Evolutionary conservation across 2,329 filamentous ascomycete genomes (phyloP), one percentile per base, ranked within the genome.

Genomic region (Parastagonospora avenae): DNA sequence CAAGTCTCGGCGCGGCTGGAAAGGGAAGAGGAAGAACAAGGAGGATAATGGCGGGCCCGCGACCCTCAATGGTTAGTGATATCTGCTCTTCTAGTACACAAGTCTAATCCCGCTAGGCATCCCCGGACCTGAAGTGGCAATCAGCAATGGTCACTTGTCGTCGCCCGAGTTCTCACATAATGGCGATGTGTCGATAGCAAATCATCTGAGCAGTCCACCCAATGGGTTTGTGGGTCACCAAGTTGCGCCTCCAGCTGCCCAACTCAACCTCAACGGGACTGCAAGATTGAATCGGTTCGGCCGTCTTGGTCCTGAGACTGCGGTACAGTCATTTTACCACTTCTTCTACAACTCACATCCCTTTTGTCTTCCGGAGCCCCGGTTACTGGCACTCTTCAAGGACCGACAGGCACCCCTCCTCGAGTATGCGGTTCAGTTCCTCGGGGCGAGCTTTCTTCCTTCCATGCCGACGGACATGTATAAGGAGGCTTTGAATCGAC

Each of bases 271-370:
- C 35, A 67, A 71, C 53, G 69, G 68, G 45, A 58, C 66, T 27
- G 60, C 64, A 48, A 64, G 68, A 40, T 31, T 64, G 28, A 68
- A 68, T 36, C 62, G 66, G 4, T 68, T 66, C 32, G 65, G 63
- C 11, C 63, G 64, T 15, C 38, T 63, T 14, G 66, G 64, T 4
- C 66, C 68, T 12, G 65, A 66, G 35, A 69, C 63, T 16, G 63
- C 69, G 8, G 61, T 66, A 4, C 63, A 66, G 28, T 63, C 68
- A 2, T 74, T 74, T 48, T 72, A 57, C 62, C 75, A 82, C 32
- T 86, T 79, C 68, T 86, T 85, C 57, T 76, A 76, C 39, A 73
- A 77, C 1, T 76, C 79, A 2, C 83, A 86, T 71, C 83, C 83
- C 0, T 80, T 85, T 52, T 71, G 84, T 11, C 75, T 83, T 5